Conservation (phyloP, 306 rosid species). For the Cicer cuneatum region DNA sequence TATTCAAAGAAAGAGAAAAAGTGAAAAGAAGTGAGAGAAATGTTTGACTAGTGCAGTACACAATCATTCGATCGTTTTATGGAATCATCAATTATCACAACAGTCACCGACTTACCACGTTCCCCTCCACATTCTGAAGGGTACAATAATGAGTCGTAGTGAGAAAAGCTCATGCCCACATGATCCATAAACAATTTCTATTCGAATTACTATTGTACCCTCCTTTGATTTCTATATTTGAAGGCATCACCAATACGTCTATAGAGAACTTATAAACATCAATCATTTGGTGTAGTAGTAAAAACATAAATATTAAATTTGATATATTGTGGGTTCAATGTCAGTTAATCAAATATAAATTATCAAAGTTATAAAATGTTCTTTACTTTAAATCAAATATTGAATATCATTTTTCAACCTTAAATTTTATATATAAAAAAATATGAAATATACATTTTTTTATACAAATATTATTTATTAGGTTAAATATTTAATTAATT, state of each 20-base stretch:
- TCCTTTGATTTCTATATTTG: background rate
- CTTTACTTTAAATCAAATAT: too few species aligned
- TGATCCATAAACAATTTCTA: background rate
- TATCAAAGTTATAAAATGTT: too few species aligned
- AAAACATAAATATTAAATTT: too few species aligned
- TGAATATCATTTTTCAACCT: too few species aligned
- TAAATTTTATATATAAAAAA: too few species aligned
- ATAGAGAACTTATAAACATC: background rate
- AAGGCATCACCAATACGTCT: background rate
- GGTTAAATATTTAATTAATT: too few species aligned
- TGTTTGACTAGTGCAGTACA: conserved; percentile 41
- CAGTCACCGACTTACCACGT: conserved; percentile 44
- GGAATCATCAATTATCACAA: conserved; percentile 32
- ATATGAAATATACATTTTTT: too few species aligned
- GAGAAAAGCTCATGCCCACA: conserved; percentile 25
- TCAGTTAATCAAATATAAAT: too few species aligned
- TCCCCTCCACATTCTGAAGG: conserved; percentile 29
- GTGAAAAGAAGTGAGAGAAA: conserved; percentile 23
- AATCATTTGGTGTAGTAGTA: too few species aligned
- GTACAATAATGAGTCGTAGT: conserved; percentile 41
- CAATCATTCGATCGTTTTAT: conserved; percentile 19
- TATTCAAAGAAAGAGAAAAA: background rate
- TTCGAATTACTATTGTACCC: conserved; percentile 28
- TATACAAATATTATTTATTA: too few species aligned
- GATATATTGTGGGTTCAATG: too few species aligned